Percentiles rank a stretch among this genome's conserved stretches.
Conservation (phyloP, 176 grass and related monocot species). For the Oryza glaberrima region DNA sequence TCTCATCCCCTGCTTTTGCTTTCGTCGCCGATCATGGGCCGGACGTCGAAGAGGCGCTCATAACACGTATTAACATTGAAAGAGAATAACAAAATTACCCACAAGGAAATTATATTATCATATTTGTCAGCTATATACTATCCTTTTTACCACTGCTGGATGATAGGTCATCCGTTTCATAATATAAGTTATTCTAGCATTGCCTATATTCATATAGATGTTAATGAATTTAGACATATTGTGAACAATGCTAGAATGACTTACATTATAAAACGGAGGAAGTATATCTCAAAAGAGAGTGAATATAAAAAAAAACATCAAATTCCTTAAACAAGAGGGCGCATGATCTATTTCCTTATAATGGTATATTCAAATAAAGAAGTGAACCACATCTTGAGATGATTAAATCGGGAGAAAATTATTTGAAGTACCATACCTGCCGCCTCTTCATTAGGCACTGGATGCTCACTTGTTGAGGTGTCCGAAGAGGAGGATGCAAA, state of each 20-base stretch:
- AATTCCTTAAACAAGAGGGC: background rate
- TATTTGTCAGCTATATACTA: background rate
- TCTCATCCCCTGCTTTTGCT: too few relatives aligned
- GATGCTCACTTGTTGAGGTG: constrained; percentile 2
- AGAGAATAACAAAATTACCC: background rate
- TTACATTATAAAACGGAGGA: too few relatives aligned
- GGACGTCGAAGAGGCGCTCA: too few relatives aligned
- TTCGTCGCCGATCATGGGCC: too few relatives aligned
- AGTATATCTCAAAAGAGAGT: background rate
- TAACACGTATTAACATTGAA: background rate
- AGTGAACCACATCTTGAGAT: constrained; percentile 23
- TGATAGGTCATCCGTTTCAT: background rate
- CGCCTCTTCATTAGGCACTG: constrained; percentile 29
- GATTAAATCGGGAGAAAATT: background rate
- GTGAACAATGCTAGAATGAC: too few relatives aligned
- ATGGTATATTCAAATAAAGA: background rate
- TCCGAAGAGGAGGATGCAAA: constrained; percentile 30
- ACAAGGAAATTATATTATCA: background rate
- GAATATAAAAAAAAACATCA: background rate
- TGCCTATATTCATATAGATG: too few relatives aligned
- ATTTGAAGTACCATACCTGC: constrained; percentile 24
- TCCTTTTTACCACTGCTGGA: background rate
- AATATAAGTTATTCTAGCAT: too few relatives aligned
- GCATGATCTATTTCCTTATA: background rate
- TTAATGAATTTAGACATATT: too few relatives aligned